Evolutionary conservation across 2,329 filamentous ascomycete genomes (phyloP), one percentile per base, ranked within the genome.

Genomic region (Fusarium temperatum): DNA sequence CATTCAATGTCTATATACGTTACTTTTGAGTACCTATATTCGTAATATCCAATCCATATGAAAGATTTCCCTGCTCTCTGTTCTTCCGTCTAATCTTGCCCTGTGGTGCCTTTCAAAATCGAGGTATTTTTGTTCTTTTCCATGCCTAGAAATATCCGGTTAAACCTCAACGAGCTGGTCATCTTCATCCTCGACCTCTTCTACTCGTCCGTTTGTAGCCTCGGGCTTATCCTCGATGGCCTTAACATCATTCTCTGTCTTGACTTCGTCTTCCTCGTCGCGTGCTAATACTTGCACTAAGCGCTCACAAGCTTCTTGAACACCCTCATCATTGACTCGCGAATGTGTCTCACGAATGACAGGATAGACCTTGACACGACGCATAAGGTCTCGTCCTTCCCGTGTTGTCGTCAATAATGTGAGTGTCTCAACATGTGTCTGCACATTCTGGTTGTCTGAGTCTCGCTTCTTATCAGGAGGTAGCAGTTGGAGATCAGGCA

Each of bases 401-500:
- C 90, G 87, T 13, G 94, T 96, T 11, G 93, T 95, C 0, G 94
- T 95, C 66, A 99, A 83, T 24, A 99, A 84, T 64, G 95, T 88
- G 62, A 99, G 82, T 2, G 95, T 98, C 84, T 99, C 96, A 26
- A 99, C 83, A 81, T 98, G 95, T 6, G 94, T 96, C 80, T 93
- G 90, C 61, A 98, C 87, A 73, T 98, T 96, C 53, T 89, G 89
- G 22, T 84, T 82, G 78, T 98, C 94, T 8, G 87, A 82, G 73
- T 99, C 96, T 45, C 96, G 90, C 83, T 92, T 87, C 86, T 99
- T 98, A 80, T 98, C 95, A 0, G 95, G 93, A 0, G 95, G 93
- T 17, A 98, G 87, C 1, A 98, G 88, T 83, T 98, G 96, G 72
- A 98, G 86, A 81, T 98, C 96, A 0, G 95, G 91, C 17, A 97